These are phyloP conservation scores for Tetrahymena elliotti DNA, from an alignment of 73 alveolate genomes.

Conservation along the genomic window DNA sequence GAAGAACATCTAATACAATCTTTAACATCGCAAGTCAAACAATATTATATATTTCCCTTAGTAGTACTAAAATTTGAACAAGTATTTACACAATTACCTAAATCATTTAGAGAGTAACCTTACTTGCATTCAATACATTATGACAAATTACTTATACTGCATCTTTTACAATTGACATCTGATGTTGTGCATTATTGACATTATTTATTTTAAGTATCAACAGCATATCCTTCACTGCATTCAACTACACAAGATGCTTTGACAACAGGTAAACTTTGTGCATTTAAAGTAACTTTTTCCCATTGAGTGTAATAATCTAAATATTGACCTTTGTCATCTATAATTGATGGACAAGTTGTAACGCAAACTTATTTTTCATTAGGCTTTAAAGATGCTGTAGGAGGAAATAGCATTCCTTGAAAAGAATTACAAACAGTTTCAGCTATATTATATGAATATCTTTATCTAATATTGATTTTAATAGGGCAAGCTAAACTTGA, in stretches of 20 bases:
- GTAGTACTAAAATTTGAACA: not conserved
- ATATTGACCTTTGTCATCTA: not conserved
- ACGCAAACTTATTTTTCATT: not conserved
- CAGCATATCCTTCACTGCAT: not conserved
- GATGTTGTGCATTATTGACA: not conserved
- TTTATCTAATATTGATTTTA: not conserved
- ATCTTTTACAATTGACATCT: not conserved
- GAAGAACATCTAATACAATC: not conserved
- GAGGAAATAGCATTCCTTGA: not conserved
- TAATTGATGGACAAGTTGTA: not conserved
- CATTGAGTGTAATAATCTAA: not conserved
- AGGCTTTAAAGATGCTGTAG: not conserved
- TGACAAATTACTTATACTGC: not conserved
- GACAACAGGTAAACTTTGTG: not conserved
- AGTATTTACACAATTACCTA: not conserved
- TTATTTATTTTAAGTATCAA: not conserved
- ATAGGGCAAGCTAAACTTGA: not conserved
- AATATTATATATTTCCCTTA: not conserved
- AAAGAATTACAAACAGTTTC: not conserved
- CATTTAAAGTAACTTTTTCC: not conserved
- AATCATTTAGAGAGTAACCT: not conserved
- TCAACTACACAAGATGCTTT: not conserved
- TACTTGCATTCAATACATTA: not conserved
- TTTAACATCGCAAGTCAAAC: not conserved
- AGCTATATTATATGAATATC: not conserved